Evolutionary conservation across 352 stramenopile species (phyloP).

Genomic region (Phytophthora meadii): DNA sequence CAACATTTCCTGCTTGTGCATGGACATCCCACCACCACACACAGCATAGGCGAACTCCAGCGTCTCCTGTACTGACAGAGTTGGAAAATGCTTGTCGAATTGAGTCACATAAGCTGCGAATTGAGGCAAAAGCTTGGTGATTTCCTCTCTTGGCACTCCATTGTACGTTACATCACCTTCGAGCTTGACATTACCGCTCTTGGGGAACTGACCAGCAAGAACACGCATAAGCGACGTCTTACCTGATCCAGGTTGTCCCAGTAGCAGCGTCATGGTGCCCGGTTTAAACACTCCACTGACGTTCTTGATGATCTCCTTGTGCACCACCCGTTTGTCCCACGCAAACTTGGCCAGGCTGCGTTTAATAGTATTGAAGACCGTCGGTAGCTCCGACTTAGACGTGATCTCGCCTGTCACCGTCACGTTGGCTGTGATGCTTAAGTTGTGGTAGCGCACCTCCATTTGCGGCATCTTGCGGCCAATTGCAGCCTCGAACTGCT

Average conservation of each 20-base stretch:
- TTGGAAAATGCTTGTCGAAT: slow-evolving; percentile 40
- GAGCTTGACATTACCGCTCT: slow-evolving; percentile 30
- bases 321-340: slow-evolving; percentile 38
- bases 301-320: slow-evolving; percentile 46
- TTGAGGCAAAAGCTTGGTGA: slow-evolving; percentile 33
- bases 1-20: slow-evolving; percentile 47
- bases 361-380: slow-evolving; percentile 38
- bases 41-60: slow-evolving; percentile 41
- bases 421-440: slow-evolving; percentile 48
- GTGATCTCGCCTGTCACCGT: slow-evolving; percentile 27
- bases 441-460: slow-evolving; percentile 62
- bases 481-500: slow-evolving; percentile 45
- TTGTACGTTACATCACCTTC: slow-evolving; percentile 43
- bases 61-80: slow-evolving; percentile 38
- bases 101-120: slow-evolving; percentile 41
- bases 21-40: slow-evolving; percentile 30
- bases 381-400: slow-evolving; percentile 43
- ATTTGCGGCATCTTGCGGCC: slow-evolving; percentile 58
- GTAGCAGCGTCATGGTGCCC: slow-evolving; percentile 39
- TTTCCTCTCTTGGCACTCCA: slow-evolving; percentile 25
- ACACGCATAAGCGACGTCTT: slow-evolving; percentile 47
- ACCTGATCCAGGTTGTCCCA: slow-evolving; percentile 44
- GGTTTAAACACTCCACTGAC: slow-evolving; percentile 37
- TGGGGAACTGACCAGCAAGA: slow-evolving; percentile 36
- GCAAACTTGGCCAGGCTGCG: slow-evolving; percentile 28